phyloP scores from a whole-genome alignment of 1,139 yeast genomes.

The Lizanozyma gosingica region DNA sequence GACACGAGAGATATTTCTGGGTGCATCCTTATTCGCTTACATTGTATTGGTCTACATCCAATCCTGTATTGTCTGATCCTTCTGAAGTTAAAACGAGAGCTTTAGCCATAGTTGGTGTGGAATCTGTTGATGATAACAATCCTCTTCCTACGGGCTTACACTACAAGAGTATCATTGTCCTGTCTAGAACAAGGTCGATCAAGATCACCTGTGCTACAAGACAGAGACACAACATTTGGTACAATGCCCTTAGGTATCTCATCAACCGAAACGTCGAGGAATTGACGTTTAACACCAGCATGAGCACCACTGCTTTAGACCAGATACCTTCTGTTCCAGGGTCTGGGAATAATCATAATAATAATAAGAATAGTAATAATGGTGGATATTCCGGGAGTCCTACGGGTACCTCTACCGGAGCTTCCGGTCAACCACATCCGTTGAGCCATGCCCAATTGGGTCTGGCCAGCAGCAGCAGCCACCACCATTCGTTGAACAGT shows the following conservation, averaged over 20 bases:
- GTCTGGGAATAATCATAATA: not conserved
- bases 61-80: constrained; percentile 71
- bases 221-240: constrained; percentile 89
- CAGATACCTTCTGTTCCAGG: not conserved
- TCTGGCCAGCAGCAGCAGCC: not conserved
- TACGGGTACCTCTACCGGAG: not conserved
- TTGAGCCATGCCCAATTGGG: not conserved
- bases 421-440: too few relatives aligned
- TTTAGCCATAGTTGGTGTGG: constrained; percentile 72
- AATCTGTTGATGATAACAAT: constrained; percentile 74
- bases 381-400: not conserved
- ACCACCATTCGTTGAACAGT: not conserved
- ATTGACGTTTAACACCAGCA: constrained; percentile 31
- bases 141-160: constrained; percentile 87
- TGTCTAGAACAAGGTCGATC: constrained; percentile 58
- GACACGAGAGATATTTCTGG: constrained; percentile 95
- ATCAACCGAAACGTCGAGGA: constrained; percentile 62
- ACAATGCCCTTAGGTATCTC: constrained; percentile 70
- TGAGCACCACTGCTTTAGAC: constrained; percentile 3
- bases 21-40: constrained; percentile 91
- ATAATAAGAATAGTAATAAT: too few relatives aligned
- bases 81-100: constrained; percentile 62
- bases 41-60: constrained; percentile 78
- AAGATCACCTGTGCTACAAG: constrained; percentile 84
- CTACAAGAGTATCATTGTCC: constrained; percentile 74